A percentile compares a stretch with the other conserved stretches of the same genome.
phyloP scores from a whole-genome alignment of 306 rosid genomes.

The Cucurbita argyrosperma region DNA sequence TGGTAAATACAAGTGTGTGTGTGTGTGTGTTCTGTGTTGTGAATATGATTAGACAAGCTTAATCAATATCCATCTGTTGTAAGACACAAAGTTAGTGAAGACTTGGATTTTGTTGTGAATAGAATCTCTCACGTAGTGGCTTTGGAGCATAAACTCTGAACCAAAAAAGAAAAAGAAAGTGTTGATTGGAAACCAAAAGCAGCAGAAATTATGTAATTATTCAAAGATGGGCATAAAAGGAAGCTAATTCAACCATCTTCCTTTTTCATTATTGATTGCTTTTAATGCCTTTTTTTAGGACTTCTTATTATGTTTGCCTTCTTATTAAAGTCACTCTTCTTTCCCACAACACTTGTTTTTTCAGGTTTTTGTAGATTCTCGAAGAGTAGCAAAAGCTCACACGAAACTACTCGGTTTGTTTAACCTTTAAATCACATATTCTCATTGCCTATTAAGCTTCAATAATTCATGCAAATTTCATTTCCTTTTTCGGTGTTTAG shows the following conservation, averaged over 20 bases:
- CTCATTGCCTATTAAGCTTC: not conserved
- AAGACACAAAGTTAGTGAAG: not conserved
- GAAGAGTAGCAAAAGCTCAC: not conserved
- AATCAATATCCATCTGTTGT: constrained; percentile 7
- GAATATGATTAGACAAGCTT: constrained; percentile 9
- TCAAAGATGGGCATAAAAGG: not conserved
- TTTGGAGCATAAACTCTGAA: not conserved
- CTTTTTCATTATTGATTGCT: not conserved
- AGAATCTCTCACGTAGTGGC: not conserved
- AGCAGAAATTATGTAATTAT: constrained; percentile 1
- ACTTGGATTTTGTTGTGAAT: not conserved
- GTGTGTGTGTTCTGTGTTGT: not conserved
- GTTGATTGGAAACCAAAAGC: constrained; percentile 2
- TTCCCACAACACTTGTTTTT: not conserved
- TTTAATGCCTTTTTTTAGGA: not conserved
- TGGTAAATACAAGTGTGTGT: constrained; percentile 4
- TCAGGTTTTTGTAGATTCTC: not conserved
- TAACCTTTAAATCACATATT: not conserved
- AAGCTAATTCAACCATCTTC: not conserved
- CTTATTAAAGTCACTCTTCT: not conserved
- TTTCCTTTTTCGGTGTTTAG: too few species aligned
- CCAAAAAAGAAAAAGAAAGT: not conserved
- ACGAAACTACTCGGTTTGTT: not conserved
- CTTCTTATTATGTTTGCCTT: not conserved
- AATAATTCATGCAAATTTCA: not conserved